Conservation (phyloP, 352 stramenopile genomes). For the Globisporangium carolinianum region DNA sequence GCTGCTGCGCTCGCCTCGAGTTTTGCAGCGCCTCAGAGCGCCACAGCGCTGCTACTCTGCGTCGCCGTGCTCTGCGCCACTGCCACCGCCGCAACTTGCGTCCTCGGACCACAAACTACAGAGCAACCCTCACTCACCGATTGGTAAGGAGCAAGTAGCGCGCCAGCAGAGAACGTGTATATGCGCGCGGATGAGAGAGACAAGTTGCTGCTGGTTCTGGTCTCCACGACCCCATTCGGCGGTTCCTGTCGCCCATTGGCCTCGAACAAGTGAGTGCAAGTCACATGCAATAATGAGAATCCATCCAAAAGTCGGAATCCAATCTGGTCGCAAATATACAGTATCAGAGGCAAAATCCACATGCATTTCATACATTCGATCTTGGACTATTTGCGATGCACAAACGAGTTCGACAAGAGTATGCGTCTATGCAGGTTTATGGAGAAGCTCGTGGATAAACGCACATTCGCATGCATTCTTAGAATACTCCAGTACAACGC, state of each 20-base stretch:
- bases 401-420: neutral
- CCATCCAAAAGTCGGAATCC: neutral
- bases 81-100: neutral
- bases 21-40: neutral
- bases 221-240: neutral
- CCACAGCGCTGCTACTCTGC: neutral
- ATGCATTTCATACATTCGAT: neutral
- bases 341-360: constrained; percentile 10
- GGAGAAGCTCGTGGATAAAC: no score
- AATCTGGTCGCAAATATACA: neutral
- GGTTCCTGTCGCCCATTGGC: constrained; percentile 11
- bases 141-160: no score
- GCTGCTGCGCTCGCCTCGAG: neutral
- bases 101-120: no score
- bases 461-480: no score
- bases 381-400: neutral
- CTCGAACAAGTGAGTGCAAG: neutral
- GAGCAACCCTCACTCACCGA: no score
- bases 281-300: neutral
- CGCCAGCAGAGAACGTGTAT: no score
- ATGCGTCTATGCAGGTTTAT: neutral
- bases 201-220: no score
- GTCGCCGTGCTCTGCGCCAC: constrained; percentile 3
- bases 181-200: no score
- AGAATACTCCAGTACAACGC: no score